Percentiles rank a stretch among this genome's conserved stretches.
These are phyloP conservation scores for Puccinia coronata DNA, from an alignment of 1,284 basidiomycete species.

Conservation along the genomic window DNA sequence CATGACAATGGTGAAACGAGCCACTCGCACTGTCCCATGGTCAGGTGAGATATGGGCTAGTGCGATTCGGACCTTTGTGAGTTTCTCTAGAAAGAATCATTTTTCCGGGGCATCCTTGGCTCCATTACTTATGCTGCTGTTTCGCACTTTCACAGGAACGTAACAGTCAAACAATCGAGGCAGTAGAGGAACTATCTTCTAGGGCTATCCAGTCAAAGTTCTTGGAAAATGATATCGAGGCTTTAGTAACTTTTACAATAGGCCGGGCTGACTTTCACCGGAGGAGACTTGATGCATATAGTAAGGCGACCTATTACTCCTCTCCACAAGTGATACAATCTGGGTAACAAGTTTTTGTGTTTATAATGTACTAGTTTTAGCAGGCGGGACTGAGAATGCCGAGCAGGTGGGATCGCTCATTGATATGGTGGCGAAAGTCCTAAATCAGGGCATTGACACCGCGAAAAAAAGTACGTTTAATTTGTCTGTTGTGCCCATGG, in stretches of 20 bases:
- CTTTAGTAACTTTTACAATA: constrained; percentile 43
- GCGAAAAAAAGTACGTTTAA: constrained; percentile 36
- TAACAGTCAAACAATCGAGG: constrained; percentile 41
- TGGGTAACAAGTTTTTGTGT: not conserved
- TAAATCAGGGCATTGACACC: constrained; percentile 39
- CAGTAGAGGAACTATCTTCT: constrained; percentile 32
- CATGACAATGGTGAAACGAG: constrained; percentile 18
- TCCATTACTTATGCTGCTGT: not conserved
- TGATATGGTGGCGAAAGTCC: constrained; percentile 25
- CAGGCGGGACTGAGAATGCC: constrained; percentile 33
- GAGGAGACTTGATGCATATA: constrained; percentile 45
- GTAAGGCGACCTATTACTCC: constrained; percentile 4
- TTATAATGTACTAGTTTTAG: constrained; percentile 23
- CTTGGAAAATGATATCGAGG: constrained; percentile 39
- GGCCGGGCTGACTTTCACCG: constrained; percentile 49
- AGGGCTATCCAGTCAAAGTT: constrained; percentile 42
- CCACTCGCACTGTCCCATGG: constrained; percentile 39
- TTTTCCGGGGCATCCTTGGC: not conserved
- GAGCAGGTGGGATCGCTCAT: constrained; percentile 36
- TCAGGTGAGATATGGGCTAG: constrained; percentile 46
- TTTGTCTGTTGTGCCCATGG: not conserved
- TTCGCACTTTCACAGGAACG: constrained; percentile 25
- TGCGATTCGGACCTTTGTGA: constrained; percentile 39
- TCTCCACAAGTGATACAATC: not conserved
- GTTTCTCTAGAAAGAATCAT: not conserved